Percentiles rank a stretch among this genome's conserved stretches.
These are phyloP conservation scores for Phyllosticta citribraziliensis DNA, from an alignment of 2,329 filamentous ascomycete species.

Conservation along the genomic window DNA sequence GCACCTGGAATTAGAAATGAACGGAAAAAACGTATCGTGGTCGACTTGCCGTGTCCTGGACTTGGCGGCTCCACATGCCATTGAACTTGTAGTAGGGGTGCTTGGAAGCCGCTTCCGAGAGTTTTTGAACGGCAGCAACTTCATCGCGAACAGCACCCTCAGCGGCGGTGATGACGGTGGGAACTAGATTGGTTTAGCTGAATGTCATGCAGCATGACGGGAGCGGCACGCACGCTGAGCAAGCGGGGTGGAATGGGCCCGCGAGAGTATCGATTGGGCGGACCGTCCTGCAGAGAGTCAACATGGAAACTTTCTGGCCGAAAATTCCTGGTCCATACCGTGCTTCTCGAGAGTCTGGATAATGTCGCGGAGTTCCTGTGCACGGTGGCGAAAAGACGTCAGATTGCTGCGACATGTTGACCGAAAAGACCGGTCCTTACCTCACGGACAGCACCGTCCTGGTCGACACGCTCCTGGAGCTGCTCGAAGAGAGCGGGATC, in stretches of 20 bases:
- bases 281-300: slow-evolving; percentile 47
- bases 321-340: slow-evolving; percentile 31
- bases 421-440: slow-evolving; percentile 29
- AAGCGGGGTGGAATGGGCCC: slow-evolving; percentile 79
- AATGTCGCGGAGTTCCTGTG: slow-evolving; percentile 65
- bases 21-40: neutral
- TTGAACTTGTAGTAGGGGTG: slow-evolving; percentile 99
- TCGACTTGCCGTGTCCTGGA: slow-evolving; percentile 66
- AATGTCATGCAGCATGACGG: slow-evolving; percentile 9
- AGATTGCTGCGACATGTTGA: slow-evolving; percentile 12
- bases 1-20: neutral
- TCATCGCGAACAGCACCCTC: slow-evolving; percentile 62
- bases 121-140: slow-evolving; percentile 57
- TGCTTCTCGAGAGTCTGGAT: slow-evolving; percentile 74
- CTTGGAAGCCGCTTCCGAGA: slow-evolving; percentile 65
- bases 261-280: slow-evolving; percentile 73
- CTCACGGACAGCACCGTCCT: slow-evolving; percentile 73
- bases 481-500: slow-evolving; percentile 78
- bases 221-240: slow-evolving; percentile 41
- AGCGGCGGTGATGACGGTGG: slow-evolving; percentile 58
- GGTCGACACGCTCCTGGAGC: slow-evolving; percentile 81
- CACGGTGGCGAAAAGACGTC: slow-evolving; percentile 9
- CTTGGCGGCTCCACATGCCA: slow-evolving; percentile 68
- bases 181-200: slow-evolving; percentile 43
- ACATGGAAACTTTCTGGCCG: neutral